Percentiles rank a stretch among this genome's conserved stretches.
Evolutionary conservation across 164 flowering plant species (phyloP).

Genomic region (Nymphaea thermarum): DNA sequence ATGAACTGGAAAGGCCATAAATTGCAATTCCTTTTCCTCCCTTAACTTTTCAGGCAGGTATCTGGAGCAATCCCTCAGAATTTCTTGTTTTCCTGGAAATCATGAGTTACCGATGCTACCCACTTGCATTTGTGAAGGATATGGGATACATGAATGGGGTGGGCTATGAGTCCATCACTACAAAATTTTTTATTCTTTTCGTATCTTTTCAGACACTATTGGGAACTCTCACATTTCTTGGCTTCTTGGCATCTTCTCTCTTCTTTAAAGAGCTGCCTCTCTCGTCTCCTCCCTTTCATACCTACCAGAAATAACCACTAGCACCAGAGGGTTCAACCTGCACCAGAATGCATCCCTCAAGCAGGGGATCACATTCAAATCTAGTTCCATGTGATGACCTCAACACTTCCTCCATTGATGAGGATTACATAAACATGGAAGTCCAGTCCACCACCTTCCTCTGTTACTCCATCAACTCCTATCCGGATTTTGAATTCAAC

Average conservation of each 20-base stretch:
- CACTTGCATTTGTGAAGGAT: no score
- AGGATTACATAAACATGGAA: conserved; percentile 84
- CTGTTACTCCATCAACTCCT: conserved; percentile 14
- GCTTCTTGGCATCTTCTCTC: not conserved
- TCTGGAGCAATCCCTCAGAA: not conserved
- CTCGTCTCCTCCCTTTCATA: not conserved
- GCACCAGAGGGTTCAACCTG: not conserved
- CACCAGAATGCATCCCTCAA: not conserved
- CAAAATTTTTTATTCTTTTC: no score
- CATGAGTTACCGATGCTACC: no score
- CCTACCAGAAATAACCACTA: not conserved
- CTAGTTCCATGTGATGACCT: not conserved
- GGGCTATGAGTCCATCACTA: no score
- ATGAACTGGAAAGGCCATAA: not conserved
- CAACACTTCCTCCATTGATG: conserved; percentile 20
- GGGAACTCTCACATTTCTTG: no score
- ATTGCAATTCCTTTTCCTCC: not conserved
- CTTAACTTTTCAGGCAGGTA: not conserved
- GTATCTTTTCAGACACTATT: no score
- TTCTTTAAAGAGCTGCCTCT: not conserved
- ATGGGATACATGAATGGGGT: no score
- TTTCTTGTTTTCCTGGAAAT: no score
- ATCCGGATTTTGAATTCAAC: conserved; percentile 79
- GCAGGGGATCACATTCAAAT: not conserved
- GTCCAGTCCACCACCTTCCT: conserved; percentile 28